Percentiles rank a stretch among this genome's conserved stretches.
Conservation (phyloP, 345 rosid genomes). For the Toxicodendron radicans region DNA sequence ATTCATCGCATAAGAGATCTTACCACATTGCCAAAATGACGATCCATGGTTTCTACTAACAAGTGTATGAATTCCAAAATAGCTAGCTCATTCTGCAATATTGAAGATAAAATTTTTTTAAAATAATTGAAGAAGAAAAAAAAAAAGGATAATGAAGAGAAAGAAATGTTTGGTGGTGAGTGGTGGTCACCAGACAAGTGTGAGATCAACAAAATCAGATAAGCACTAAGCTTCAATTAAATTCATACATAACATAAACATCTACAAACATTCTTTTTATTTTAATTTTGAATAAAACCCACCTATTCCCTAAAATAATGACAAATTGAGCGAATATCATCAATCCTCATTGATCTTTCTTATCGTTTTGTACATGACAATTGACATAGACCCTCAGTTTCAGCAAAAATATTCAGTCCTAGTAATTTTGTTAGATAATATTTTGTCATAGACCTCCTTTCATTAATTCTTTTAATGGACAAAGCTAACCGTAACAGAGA, state of each 20-base stretch:
- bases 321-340: not conserved
- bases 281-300: not conserved
- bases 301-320: not conserved
- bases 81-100: slow-evolving; percentile 81
- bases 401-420: no score
- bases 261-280: not conserved
- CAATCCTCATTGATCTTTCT: not conserved
- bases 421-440: no score
- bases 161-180: not conserved
- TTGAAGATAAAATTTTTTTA: not conserved
- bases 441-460: not conserved
- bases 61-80: slow-evolving; percentile 95
- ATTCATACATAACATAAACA: no score
- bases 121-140: no score
- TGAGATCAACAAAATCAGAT: not conserved
- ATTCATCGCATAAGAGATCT: slow-evolving; percentile 17
- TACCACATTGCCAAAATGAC: slow-evolving; percentile 98
- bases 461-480: not conserved
- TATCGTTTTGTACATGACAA: no score
- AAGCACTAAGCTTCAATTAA: not conserved
- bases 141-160: not conserved
- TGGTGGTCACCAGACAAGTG: not conserved
- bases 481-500: not conserved
- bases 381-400: not conserved
- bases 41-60: slow-evolving; percentile 94